These are phyloP conservation scores for Xerocomellus amylosporus DNA, from an alignment of 768 basidiomycete genomes.

Conservation along the genomic window DNA sequence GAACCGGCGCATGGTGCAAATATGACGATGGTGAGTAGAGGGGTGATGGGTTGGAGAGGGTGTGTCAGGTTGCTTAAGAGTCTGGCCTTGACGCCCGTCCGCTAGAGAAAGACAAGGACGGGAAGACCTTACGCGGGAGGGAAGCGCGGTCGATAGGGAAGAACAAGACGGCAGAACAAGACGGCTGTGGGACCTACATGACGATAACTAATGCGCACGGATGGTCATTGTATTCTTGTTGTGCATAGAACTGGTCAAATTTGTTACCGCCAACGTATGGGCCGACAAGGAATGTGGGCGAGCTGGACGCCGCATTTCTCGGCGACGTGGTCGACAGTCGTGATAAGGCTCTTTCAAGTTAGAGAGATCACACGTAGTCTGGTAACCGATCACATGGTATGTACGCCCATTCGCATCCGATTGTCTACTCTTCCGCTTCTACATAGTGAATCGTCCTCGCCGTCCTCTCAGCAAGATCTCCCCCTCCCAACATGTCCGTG, in stretches of 20 bases:
- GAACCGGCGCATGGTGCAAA: conserved; percentile 3
- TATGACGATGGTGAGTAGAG: not conserved
- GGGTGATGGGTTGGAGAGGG: not conserved
- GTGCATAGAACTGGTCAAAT: not conserved
- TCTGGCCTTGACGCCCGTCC: not conserved
- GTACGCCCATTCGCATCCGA: not conserved
- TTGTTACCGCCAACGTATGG: not conserved
- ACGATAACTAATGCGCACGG: not conserved
- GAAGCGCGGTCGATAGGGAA: conserved; percentile 8
- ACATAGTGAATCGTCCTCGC: not conserved
- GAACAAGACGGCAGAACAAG: conserved; percentile 11
- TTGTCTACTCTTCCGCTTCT: not conserved
- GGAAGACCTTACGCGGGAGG: not conserved
- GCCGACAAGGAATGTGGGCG: not conserved
- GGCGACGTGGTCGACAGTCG: not conserved
- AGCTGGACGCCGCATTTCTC: not conserved
- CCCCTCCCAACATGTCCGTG: conserved; percentile 55
- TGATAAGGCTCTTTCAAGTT: no score
- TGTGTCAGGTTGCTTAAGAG: not conserved
- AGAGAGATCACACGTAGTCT: no score
- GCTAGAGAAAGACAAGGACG: not conserved
- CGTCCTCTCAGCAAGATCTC: not conserved
- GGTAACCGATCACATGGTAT: conserved; percentile 10
- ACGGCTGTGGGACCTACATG: not conserved
- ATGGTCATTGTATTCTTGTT: conserved; percentile 4